A percentile compares a stretch with the other conserved stretches of the same genome.
phyloP scores from a whole-genome alignment of 1,139 yeast genomes.

The Pneumocystis murina region DNA sequence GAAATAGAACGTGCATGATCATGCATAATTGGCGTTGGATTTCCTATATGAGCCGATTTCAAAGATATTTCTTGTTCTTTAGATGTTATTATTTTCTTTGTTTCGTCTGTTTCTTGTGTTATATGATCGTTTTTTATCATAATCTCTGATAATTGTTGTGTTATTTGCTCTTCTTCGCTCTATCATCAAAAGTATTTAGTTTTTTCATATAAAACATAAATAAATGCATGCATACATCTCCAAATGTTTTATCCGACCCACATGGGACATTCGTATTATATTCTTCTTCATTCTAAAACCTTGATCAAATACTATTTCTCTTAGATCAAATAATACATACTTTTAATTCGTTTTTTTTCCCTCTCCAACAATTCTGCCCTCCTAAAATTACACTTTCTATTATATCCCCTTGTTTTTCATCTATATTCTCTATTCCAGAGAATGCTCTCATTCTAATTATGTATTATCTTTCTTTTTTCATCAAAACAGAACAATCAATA shows the following conservation, averaged over 20 bases:
- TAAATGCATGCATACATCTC: neutral
- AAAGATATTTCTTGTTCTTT: neutral
- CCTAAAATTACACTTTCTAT: neutral
- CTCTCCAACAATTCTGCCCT: neutral
- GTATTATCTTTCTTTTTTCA: neutral
- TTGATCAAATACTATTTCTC: neutral
- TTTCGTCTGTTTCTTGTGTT: neutral
- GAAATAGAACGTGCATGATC: neutral
- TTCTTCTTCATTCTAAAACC: neutral
- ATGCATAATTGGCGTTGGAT: neutral
- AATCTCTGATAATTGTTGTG: neutral
- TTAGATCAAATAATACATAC: neutral
- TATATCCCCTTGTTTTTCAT: neutral
- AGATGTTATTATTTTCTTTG: neutral
- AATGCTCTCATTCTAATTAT: neutral
- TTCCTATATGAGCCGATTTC: neutral
- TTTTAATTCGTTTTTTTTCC: neutral
- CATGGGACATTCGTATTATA: neutral
- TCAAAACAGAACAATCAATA: neutral
- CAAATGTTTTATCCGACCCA: neutral
- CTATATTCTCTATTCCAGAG: neutral
- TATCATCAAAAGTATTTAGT: neutral
- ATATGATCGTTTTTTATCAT: neutral
- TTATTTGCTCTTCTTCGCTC: neutral
- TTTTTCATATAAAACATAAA: neutral